Evolutionary conservation across 2,329 filamentous ascomycete species (phyloP), one percentile per base, ranked within the genome.

Genomic region (Monosporascus sp.): DNA sequence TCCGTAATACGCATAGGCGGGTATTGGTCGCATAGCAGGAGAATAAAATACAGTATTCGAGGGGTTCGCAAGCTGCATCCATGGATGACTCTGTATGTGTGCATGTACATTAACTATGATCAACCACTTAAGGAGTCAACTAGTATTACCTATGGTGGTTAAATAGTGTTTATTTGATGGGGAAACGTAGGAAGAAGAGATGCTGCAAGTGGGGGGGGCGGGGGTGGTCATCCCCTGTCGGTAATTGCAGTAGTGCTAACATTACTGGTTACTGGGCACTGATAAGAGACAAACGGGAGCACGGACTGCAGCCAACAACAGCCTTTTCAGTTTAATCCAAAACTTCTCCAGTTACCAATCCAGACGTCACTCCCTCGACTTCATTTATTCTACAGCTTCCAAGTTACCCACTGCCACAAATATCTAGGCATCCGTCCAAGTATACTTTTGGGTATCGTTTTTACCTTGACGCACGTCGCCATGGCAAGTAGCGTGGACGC

Each of bases 401-500:
- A 25, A 25, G 7, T n/a, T 22, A n/a, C 17, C 14, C 24, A 27
- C 43, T 14, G 7, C 7, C 14, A 17, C 14, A 3, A 11, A 14
- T 27, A 25, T 22, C 14, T 25, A 27, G 18, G 1, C 17, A 17
- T 46, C 6, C 17, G 7, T 46, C 6, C 20, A 25, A 24, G 22
- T 46, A 27, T 22, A 25, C 14, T 24, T 25, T 46, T 18, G 18
- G 18, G 17, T 20, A 41, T n/a, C 38, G 31, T 14, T 35, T 35
- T 35, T 9, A 14, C 11, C 24, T 24, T 17, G 20, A 22, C 8
- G 24, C 24, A 14, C 20, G 9, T 27, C 24, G 43, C 22, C 5
- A 94, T 94, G 90, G 87, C 89, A 62, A 86, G 87, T 51, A 88
- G 85, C 60, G 90, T 94, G 57, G 93, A 97, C 72, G 87, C 89